phyloP scores from a whole-genome alignment of 148 eudicot genomes.

The Amaranthus palmeri region DNA sequence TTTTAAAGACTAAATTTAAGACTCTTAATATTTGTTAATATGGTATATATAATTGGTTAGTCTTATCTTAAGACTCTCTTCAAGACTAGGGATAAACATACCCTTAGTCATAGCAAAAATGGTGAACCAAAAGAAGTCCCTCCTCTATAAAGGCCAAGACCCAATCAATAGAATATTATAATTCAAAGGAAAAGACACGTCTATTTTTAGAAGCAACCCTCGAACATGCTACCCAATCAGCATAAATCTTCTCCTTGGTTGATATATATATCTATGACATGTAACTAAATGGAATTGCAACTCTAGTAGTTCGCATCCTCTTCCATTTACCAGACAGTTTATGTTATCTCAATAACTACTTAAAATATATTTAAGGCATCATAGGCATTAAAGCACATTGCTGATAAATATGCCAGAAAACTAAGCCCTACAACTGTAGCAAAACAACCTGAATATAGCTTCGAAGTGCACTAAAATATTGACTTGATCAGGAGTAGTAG shows the following conservation, averaged over 20 bases:
- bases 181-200: not conserved
- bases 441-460: not conserved
- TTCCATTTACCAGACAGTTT: not conserved
- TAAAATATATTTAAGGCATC: not conserved
- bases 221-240: not conserved
- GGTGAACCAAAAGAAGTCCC: not conserved
- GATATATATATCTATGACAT: not conserved
- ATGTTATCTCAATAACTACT: constrained; percentile 8
- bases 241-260: not conserved
- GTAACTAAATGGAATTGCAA: not conserved
- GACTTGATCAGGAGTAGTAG: not conserved
- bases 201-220: not conserved
- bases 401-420: not conserved
- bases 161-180: not conserved
- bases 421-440: not conserved
- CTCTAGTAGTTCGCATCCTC: too few relatives aligned
- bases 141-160: too few relatives aligned
- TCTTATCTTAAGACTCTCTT: too few relatives aligned
- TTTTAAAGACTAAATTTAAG: too few relatives aligned
- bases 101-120: not conserved
- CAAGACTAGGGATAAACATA: not conserved
- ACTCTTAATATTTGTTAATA: too few relatives aligned
- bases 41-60: too few relatives aligned
- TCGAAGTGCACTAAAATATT: not conserved
- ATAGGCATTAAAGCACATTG: not conserved